These are phyloP conservation scores for Colletotrichum sp. DNA, from an alignment of 2,329 filamentous ascomycete genomes.

Conservation along the genomic window DNA sequence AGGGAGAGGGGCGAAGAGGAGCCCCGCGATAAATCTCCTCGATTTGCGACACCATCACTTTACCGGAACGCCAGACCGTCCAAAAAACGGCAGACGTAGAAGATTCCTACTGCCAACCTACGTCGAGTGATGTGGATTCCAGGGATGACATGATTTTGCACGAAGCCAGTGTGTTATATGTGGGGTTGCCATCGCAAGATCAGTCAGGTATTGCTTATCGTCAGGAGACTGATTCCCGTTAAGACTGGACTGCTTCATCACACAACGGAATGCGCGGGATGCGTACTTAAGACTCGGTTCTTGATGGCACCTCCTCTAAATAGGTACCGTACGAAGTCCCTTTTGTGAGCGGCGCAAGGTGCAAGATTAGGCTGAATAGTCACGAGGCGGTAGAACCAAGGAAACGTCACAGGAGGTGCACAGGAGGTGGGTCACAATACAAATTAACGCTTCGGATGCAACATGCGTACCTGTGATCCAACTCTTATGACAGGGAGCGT, in stretches of 20 bases:
- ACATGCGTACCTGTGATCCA: neutral
- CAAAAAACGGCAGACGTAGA: neutral
- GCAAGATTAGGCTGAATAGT: neutral
- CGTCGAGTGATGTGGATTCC: neutral
- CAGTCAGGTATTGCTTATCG: fast-evolving
- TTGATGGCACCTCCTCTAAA: neutral
- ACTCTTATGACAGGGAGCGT: neutral
- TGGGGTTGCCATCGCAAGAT: neutral
- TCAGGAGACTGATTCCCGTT: neutral
- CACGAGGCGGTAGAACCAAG: neutral
- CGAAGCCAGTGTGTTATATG: fast-evolving
- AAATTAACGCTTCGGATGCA: neutral
- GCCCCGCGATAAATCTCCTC: neutral
- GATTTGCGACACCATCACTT: neutral
- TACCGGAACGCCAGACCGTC: fast-evolving
- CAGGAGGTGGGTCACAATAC: neutral
- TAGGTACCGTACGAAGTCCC: neutral
- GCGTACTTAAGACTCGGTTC: neutral
- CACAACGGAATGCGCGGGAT: neutral
- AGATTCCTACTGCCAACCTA: neutral
- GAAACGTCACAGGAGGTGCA: neutral
- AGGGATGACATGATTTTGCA: neutral
- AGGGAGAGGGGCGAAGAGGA: neutral
- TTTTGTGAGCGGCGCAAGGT: neutral
- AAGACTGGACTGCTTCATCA: neutral